These are phyloP conservation scores for Galerina marginata DNA, from an alignment of 768 basidiomycete genomes.

Conservation along the genomic window DNA sequence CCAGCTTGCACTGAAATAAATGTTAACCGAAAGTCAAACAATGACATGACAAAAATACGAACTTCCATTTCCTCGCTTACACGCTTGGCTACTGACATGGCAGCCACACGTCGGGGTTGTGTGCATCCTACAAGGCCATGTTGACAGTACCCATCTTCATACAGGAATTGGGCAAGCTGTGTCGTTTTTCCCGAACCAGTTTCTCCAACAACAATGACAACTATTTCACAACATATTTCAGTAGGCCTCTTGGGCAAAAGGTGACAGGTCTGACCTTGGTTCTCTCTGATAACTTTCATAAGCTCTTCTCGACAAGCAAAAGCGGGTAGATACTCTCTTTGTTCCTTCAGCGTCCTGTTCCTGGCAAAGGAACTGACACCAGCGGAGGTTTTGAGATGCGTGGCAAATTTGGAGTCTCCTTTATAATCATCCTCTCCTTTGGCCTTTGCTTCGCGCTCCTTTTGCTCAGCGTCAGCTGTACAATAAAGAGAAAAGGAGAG, in stretches of 20 bases:
- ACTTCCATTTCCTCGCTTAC: conserved; percentile 99
- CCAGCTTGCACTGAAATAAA: conserved; percentile 76
- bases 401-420: conserved; percentile 97
- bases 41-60: conserved; percentile 24
- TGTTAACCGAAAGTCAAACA: not conserved
- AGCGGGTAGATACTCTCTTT: conserved; percentile 95
- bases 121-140: conserved; percentile 95
- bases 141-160: conserved; percentile 94
- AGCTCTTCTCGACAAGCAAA: conserved; percentile 97
- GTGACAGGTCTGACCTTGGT: conserved; percentile 72
- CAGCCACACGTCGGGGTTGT: conserved; percentile 97
- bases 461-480: conserved; percentile 60
- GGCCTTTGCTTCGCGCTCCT: conserved; percentile 55
- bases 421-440: conserved; percentile 78
- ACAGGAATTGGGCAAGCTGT: conserved; percentile 92
- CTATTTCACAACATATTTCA: conserved; percentile 43
- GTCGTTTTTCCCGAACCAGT: conserved; percentile 99
- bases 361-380: conserved; percentile 85
- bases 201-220: conserved; percentile 96
- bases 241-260: not conserved
- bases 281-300: conserved; percentile 86
- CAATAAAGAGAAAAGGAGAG: conserved; percentile 34
- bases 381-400: conserved; percentile 81
- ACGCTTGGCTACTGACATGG: conserved; percentile 99
- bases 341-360: conserved; percentile 87